A percentile compares a stretch with the other conserved stretches of the same genome.
Conservation (phyloP, 345 rosid species). For the Cardamine occulta region DNA sequence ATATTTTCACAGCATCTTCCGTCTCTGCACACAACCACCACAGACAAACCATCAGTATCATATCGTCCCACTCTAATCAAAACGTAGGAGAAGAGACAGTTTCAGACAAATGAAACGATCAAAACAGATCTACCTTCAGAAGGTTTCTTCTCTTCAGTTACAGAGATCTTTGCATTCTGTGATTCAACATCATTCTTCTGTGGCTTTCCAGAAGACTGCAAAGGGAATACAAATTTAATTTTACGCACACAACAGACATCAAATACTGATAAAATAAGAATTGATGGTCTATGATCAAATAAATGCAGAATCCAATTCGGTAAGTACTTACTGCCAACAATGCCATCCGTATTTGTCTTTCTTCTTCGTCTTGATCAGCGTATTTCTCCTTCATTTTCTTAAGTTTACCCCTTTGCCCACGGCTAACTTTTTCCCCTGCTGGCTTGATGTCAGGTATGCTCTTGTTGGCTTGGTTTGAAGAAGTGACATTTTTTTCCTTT, state of each 20-base stretch:
- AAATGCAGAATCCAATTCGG: constrained; percentile 11
- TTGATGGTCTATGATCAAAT: background rate
- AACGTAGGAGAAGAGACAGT: background rate
- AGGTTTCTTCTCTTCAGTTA: constrained; percentile 51
- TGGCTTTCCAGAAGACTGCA: constrained; percentile 85
- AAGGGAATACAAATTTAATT: constrained; percentile 30
- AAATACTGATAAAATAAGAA: background rate
- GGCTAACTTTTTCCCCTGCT: constrained; percentile 67
- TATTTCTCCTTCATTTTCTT: constrained; percentile 99
- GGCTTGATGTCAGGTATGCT: constrained; percentile 53
- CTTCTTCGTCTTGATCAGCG: constrained; percentile 97
- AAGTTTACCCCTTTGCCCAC: constrained; percentile 88
- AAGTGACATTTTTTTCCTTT: constrained; percentile 40
- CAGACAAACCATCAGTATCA: background rate
- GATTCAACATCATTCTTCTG: constrained; percentile 58
- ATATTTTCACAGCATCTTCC: constrained; percentile 74
- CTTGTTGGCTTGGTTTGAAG: constrained; percentile 50
- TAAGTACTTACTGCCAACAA: constrained; percentile 80
- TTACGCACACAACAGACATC: background rate
- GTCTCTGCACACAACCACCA: constrained; percentile 49
- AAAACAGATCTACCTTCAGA: constrained; percentile 40
- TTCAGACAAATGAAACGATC: background rate
- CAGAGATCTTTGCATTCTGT: constrained; percentile 44
- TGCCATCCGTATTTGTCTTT: constrained; percentile 79
- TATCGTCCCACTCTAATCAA: background rate